Evolutionary conservation across 306 rosid genomes (phyloP).

Genomic region (Castanea crenata): DNA sequence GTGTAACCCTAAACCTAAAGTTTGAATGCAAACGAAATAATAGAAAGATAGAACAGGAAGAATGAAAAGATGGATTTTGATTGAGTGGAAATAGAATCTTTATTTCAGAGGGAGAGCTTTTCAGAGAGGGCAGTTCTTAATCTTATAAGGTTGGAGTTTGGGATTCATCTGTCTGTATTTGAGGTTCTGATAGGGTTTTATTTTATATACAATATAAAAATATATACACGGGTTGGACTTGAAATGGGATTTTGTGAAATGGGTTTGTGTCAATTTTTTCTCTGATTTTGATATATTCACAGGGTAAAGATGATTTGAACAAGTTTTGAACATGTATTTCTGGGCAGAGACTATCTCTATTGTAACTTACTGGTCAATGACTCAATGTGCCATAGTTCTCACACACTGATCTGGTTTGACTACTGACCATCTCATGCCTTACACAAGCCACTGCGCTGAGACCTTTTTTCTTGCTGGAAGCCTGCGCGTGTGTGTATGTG

Average conservation of each 20-base stretch:
- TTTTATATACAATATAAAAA: no score
- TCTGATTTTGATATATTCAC: no score
- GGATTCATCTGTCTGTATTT: not conserved
- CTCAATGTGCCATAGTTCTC: not conserved
- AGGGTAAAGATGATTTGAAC: no score
- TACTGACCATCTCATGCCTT: no score
- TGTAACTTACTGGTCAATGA: no score
- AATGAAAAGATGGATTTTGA: not conserved
- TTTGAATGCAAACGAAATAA: not conserved
- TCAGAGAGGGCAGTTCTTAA: no score
- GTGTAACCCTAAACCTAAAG: constrained; percentile 2
- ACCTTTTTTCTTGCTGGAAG: not conserved
- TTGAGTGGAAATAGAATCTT: not conserved
- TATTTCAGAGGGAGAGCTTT: not conserved
- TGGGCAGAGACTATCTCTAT: not conserved
- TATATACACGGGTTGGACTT: no score
- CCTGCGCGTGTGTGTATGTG: not conserved
- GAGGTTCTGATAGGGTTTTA: not conserved
- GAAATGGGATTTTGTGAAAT: not conserved
- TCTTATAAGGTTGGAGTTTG: not conserved
- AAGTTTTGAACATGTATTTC: not conserved
- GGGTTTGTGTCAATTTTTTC: not conserved
- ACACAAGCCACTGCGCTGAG: not conserved
- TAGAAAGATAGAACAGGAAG: not conserved
- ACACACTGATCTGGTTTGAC: not conserved